Base-by-base conservation (phyloP, 345 rosid species). In the Pistacia integerrima region DNA sequence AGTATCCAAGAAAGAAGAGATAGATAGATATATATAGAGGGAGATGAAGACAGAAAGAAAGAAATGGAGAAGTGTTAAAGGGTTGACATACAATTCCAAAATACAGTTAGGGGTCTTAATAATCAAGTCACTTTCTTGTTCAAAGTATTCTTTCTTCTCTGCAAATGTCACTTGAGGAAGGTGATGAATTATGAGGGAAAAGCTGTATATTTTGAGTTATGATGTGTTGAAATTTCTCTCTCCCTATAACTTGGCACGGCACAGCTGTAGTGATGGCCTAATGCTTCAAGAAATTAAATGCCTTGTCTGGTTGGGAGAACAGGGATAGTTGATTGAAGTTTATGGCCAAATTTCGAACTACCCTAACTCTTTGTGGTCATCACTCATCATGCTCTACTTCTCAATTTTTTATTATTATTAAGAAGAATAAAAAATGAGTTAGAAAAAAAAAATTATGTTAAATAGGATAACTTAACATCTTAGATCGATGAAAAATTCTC, bases 211-310 rank as follows among this genome's bases (percentile, higher is more conserved):
- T 3, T 13, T 1, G 60, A 17, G 72, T 33, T 57, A 58, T 6
- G 54, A 61, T 66, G 72, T 10, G 70, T 54, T 44, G n/a, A 16
- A 17, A 28, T 70, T 14, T 62, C 18, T 46, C 67, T 18, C n/a
- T 69, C 38, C 20, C 44, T 55, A 33, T 18, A 16, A 11, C 61
- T 54, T 52, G 60, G 71, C 62, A 10, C 1, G 46, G 46, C 22
- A 79, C 82, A 74, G 82, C 79, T 75, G 79, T 46, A 70, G n/a
- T 70, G 72, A 63, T 69, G 65, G 71, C 12, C 60, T n/a, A 25
- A 8, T 18, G 6, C 67, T 28, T 6, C 73, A 10, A 25, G 54
- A 69, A 80, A 70, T 80, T 64, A 75, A 41, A 80, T 80, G 82
- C 62, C 72, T 35, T 5, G 4, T 57, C 0, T 58, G 66, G 82